Percentiles rank a stretch among this genome's conserved stretches.
Evolutionary conservation across 345 rosid species (phyloP).

Genomic region (Eucalyptus cladocalyx): DNA sequence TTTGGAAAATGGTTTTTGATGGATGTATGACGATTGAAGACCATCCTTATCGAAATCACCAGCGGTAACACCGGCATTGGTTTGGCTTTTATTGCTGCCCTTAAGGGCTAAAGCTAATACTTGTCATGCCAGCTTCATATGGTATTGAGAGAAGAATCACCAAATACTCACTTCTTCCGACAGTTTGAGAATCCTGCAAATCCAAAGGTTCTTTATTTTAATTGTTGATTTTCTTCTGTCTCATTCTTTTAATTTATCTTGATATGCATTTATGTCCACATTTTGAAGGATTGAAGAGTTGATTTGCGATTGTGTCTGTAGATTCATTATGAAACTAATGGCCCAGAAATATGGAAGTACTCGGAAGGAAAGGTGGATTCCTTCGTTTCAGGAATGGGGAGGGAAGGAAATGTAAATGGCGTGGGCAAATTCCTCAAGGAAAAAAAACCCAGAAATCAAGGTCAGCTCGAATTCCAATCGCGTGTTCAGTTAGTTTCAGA

Average conservation of each 20-base stretch:
- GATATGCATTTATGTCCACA: neutral
- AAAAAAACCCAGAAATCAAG: conserved; percentile 41
- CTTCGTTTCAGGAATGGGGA: conserved; percentile 36
- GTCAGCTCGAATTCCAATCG: neutral
- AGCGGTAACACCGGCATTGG: conserved; percentile 86
- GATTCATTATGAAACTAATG: conserved; percentile 58
- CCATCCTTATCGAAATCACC: conserved; percentile 39
- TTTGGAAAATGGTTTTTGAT: neutral
- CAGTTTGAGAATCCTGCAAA: conserved; percentile 63
- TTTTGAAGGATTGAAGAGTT: neutral
- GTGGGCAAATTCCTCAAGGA: conserved; percentile 57
- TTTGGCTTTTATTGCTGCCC: conserved; percentile 54
- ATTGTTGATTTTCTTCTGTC: neutral
- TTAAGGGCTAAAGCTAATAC: conserved; percentile 47
- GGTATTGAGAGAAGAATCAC: conserved; percentile 64
- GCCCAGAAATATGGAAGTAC: conserved; percentile 25
- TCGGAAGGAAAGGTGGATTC: conserved; percentile 35
- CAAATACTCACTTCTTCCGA: conserved; percentile 27
- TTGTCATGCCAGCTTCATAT: conserved; percentile 37
- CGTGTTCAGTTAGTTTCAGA: neutral
- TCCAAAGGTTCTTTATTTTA: conserved; percentile 31
- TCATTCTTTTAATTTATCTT: neutral
- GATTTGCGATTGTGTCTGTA: neutral
- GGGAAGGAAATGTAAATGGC: conserved; percentile 43
- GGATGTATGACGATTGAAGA: conserved; percentile 8